These are phyloP conservation scores for Ophiostoma ulmi DNA, from an alignment of 2,329 filamentous ascomycete genomes.

Conservation along the genomic window DNA sequence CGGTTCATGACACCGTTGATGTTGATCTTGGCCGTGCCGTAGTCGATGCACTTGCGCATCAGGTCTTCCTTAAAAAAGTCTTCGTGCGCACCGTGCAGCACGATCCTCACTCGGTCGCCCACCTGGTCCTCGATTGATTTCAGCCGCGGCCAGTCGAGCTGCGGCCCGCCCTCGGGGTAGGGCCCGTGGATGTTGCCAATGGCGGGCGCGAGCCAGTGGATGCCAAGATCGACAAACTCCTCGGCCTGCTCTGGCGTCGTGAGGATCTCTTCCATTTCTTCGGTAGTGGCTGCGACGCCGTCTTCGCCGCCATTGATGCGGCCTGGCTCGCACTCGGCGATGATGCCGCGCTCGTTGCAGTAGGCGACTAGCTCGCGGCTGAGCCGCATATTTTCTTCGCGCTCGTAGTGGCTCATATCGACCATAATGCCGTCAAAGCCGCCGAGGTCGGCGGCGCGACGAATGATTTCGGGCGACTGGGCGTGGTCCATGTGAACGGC, in stretches of 20 bases:
- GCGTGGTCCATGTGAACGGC: constrained; percentile 63
- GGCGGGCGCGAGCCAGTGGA: constrained; percentile 59
- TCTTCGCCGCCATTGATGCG: constrained; percentile 60
- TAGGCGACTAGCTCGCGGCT: constrained; percentile 58
- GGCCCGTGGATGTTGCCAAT: constrained; percentile 63
- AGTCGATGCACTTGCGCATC: constrained; percentile 47
- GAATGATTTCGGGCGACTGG: constrained; percentile 55
- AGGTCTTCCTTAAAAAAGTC: constrained; percentile 38
- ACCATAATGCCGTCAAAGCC: constrained; percentile 70
- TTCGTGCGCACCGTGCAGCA: constrained; percentile 29
- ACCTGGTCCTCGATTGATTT: constrained; percentile 36
- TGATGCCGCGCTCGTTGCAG: constrained; percentile 58
- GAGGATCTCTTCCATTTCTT: constrained; percentile 40
- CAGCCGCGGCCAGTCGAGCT: constrained; percentile 50
- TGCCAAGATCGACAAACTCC: constrained; percentile 57
- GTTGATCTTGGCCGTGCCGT: constrained; percentile 53
- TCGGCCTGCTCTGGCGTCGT: constrained; percentile 57
- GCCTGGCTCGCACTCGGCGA: constrained; percentile 63
- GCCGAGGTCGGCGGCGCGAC: constrained; percentile 49
- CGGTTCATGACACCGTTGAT: constrained; percentile 40
- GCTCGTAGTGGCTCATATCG: constrained; percentile 69
- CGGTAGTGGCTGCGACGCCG: constrained; percentile 49
- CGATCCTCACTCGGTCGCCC: constrained; percentile 25
- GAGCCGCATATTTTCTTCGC: constrained; percentile 61
- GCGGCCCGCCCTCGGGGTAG: constrained; percentile 53